Evolutionary conservation across 805 yeast genomes (phyloP).

Genomic region (Nakazawaea holstii): DNA sequence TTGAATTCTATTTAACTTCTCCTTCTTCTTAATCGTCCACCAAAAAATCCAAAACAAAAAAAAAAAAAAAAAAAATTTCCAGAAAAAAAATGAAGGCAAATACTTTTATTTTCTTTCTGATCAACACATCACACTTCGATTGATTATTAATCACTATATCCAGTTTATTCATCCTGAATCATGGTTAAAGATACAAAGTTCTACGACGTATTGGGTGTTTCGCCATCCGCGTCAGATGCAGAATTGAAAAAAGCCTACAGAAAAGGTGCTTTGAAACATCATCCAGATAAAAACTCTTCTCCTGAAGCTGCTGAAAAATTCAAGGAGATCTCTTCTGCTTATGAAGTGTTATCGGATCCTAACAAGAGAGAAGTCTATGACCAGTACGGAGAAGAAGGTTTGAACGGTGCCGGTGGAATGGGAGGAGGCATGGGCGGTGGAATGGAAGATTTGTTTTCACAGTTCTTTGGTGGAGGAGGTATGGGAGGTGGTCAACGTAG

Average conservation of each 20-base stretch:
- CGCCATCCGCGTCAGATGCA: slow-evolving; percentile 60
- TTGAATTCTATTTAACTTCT: too few relatives aligned
- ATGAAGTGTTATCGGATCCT: slow-evolving; percentile 82
- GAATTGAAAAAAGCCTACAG: slow-evolving; percentile 82
- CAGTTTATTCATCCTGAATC: too few relatives aligned
- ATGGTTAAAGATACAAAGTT: slow-evolving; percentile 82
- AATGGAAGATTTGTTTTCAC: slow-evolving; percentile 49
- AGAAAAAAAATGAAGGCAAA: too few relatives aligned
- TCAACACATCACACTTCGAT: too few relatives aligned
- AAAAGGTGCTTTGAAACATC: slow-evolving; percentile 73
- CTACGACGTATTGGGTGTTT: slow-evolving; percentile 69
- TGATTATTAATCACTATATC: neutral
- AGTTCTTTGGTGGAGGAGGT: slow-evolving; percentile 62
- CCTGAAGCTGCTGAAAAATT: slow-evolving; percentile 95
- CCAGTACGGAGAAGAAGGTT: slow-evolving; percentile 89
- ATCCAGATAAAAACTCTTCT: slow-evolving; percentile 78
- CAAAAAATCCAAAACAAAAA: too few relatives aligned
- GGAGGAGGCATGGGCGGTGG: slow-evolving; percentile 51
- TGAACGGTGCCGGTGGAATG: slow-evolving; percentile 71
- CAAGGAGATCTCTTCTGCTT: slow-evolving; percentile 82
- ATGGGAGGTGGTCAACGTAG: slow-evolving; percentile 61
- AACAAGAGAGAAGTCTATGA: slow-evolving; percentile 89
- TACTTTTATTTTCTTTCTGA: too few relatives aligned
- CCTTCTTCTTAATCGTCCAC: too few relatives aligned
- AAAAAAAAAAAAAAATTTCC: too few relatives aligned